Base-by-base conservation (phyloP, 768 basidiomycete species). In the Psilocybe sp. region DNA sequence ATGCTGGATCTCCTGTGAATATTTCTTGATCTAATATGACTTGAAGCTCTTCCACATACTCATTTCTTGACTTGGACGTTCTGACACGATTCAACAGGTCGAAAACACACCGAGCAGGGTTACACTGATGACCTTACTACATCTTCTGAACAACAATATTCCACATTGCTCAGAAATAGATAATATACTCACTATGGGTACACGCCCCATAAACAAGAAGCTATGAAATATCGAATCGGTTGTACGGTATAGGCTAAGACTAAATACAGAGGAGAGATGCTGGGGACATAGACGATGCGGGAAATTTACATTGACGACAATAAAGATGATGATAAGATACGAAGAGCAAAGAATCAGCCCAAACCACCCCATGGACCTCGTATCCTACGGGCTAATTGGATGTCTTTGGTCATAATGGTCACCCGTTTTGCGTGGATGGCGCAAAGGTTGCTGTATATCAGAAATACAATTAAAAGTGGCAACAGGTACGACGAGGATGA, bases 371-470 rank as follows among this genome's bases (percentile, higher is more conserved):
- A 94, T 40, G 87, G 85, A 3, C 96, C 96, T 43, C 96, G 83
- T 75, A 98, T 93, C 55, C 97, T 81, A 47, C 97, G 79, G 18
- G 97, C 97, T 46, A 99, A 85, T 61, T 98, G 96, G 50, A 99
- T 95, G 60, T 99, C 97, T 45, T 88, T 81, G 49, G 93, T 92
- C 95, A 98, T 98, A 59, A 98, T 87, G 5, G 96, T 99, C 4
- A 98, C 96, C 60, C 96, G 87, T 69, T 96, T 98, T 13, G 96
- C 96, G 62, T 98, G 96, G 57, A 99, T 90, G 5, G 96, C 95
- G 62, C 97, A 99, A 32, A 97, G 74, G 66, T 98, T 97, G 38
- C 94, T 97, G 53, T 16, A 52, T 18, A 32, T 44, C 12, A 40
- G n/a, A 16, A 41, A 40, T 35, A 16, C 40, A 39, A 39, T 59